Conservation (phyloP, 2,329 filamentous ascomycete genomes). For the Colletotrichum eleusines region DNA sequence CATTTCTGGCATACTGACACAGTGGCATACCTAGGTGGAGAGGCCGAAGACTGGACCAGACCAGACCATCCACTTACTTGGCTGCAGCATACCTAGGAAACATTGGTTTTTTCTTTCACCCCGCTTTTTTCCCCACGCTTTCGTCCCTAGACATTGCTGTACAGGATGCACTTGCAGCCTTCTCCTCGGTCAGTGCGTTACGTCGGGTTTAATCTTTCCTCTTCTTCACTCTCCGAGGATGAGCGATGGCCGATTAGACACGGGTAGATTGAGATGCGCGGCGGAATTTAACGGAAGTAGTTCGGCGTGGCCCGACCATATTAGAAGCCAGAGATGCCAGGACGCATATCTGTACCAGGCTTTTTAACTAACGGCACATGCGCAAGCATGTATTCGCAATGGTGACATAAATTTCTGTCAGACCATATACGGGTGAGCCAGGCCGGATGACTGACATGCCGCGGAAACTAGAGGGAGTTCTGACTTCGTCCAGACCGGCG, state of each 20-base stretch:
- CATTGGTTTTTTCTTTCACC: background rate
- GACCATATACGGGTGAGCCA: background rate
- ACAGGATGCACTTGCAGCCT: conserved; percentile 1
- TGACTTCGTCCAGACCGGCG: background rate
- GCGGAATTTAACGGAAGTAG: background rate
- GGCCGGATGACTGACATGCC: background rate
- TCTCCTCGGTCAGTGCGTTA: conserved; percentile 4
- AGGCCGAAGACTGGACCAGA: conserved; percentile 18
- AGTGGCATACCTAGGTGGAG: background rate
- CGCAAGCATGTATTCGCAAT: background rate
- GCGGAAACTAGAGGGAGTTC: background rate
- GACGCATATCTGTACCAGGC: background rate
- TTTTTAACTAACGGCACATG: background rate
- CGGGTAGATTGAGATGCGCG: background rate
- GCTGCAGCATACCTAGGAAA: conserved; percentile 29
- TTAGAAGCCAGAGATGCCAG: background rate
- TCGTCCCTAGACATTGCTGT: background rate
- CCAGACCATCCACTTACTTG: conserved; percentile 17
- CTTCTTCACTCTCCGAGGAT: background rate
- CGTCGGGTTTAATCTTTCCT: background rate
- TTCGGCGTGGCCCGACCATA: background rate
- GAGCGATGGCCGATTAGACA: background rate
- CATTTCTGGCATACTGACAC: background rate
- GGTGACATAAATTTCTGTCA: background rate
- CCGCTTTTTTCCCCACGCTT: background rate